phyloP scores from a whole-genome alignment of 2,329 filamentous ascomycete species.

The Talaromyces sp. region DNA sequence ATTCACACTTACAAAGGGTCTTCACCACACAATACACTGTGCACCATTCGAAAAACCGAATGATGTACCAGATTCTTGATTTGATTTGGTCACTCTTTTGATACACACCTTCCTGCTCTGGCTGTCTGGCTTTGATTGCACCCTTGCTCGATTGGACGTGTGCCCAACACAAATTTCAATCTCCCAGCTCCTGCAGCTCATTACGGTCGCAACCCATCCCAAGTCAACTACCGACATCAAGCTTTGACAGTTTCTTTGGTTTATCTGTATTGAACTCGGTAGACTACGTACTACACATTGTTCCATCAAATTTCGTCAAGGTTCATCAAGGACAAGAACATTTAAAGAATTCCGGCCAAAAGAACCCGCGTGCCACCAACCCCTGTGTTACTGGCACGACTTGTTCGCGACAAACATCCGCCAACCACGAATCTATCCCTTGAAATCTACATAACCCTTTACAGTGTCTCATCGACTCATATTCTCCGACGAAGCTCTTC shows the following conservation, averaged over 20 bases:
- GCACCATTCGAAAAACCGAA: not conserved
- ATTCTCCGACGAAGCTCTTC: not conserved
- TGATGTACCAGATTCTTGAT: not conserved
- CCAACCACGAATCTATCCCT: not conserved
- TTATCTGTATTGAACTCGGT: not conserved
- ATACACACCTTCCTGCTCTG: not conserved
- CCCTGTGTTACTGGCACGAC: not conserved
- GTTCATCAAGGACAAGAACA: constrained; percentile 2
- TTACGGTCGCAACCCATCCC: not conserved
- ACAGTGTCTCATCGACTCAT: not conserved
- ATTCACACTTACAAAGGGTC: not conserved
- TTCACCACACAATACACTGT: not conserved
- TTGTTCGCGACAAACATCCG: not conserved
- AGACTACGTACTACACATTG: not conserved
- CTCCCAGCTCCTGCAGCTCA: not conserved
- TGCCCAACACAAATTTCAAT: constrained; percentile 4
- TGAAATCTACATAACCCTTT: not conserved
- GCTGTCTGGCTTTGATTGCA: not conserved
- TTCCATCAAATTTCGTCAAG: not conserved
- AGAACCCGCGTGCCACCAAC: constrained; percentile 9
- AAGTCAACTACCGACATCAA: not conserved
- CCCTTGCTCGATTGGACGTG: constrained; percentile 1
- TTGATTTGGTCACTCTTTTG: not conserved
- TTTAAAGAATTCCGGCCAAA: not conserved
- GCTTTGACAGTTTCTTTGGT: not conserved